Base-by-base conservation (phyloP, 169 alveolate genomes). In the Plasmodium malariae region DNA sequence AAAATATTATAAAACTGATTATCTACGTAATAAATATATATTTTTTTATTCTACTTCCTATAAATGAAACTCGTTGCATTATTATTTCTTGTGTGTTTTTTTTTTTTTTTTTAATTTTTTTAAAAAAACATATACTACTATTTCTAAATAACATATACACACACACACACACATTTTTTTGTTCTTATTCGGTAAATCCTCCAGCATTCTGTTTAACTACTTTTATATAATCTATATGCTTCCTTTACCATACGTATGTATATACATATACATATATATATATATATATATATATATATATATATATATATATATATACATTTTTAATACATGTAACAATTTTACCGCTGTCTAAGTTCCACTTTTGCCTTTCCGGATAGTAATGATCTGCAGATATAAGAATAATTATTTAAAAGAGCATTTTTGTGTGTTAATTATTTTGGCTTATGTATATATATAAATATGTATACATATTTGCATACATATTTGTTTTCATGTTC, bases 351-450 rank as follows among this genome's bases (percentile, higher is more conserved):
- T 69, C 92, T 26, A 95, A 93, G 73, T 74, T 93, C 95, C 96
- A 95, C 83, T 93, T 80, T 87, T 95, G 97, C 40, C 97, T 83
- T 73, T 95, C 96, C 3, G 97, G 97, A 48, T 95, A 95, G 69
- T 92, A 95, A 63, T 94, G 97, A 91, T 87, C 96, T 93, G 78
- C 43, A 55, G 14, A 37, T 40, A 74, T 36, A 59, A 24, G 57
- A 12, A 24, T 37, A 60, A 74, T 32, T n/a, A 34, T n/a, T 21
- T n/a, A n/a, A n/a, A n/a, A n/a, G n/a, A n/a, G n/a, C n/a, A n/a
- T n/a, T n/a, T n/a, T n/a, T n/a, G n/a, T n/a, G n/a, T n/a, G n/a
- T n/a, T n/a, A n/a, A n/a, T n/a, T n/a, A n/a, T n/a, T n/a, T n/a
- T n/a, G n/a, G n/a, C n/a, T n/a, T n/a, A n/a, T n/a, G n/a, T n/a